These are phyloP conservation scores for Monascus ruber DNA, from an alignment of 2,329 filamentous ascomycete genomes.

Conservation along the genomic window DNA sequence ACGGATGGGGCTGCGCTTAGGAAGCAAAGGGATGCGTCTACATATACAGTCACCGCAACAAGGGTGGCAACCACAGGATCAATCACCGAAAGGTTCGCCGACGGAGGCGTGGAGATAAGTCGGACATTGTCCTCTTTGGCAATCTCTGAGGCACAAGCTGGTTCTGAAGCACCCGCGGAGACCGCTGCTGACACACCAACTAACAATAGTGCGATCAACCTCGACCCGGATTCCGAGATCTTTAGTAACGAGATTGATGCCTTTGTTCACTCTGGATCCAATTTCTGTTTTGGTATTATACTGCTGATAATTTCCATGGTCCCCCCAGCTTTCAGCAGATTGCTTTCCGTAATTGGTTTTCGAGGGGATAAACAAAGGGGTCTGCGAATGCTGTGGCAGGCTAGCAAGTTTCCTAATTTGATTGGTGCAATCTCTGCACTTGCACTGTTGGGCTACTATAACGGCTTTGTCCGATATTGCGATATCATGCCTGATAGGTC, in stretches of 20 bases:
- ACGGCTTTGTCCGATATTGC: constrained; percentile 71
- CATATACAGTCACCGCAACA: too few relatives aligned
- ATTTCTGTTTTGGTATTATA: constrained; percentile 80
- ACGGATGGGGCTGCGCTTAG: background rate
- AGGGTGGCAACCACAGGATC: too few relatives aligned
- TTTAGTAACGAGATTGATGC: constrained; percentile 68
- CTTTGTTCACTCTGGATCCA: constrained; percentile 81
- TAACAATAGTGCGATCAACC: constrained; percentile 22
- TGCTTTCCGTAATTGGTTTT: constrained; percentile 84
- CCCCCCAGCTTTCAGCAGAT: constrained; percentile 76
- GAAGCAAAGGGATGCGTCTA: background rate
- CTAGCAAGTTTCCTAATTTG: constrained; percentile 72
- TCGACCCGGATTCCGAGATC: constrained; percentile 49
- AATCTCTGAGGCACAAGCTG: constrained; percentile 3
- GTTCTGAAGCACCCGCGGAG: constrained; percentile 8
- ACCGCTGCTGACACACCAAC: constrained; percentile 12
- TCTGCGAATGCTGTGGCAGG: constrained; percentile 79
- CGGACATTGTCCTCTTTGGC: constrained; percentile 14
- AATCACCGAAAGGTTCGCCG: too few relatives aligned
- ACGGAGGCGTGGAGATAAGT: constrained; percentile 7
- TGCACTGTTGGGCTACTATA: constrained; percentile 75
- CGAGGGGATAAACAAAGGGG: constrained; percentile 75
- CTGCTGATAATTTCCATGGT: constrained; percentile 84
- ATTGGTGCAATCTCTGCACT: constrained; percentile 86
- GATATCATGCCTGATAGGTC: constrained; percentile 62